phyloP scores from a whole-genome alignment of 1,139 yeast species.

The Saccharomyces hybrid region DNA sequence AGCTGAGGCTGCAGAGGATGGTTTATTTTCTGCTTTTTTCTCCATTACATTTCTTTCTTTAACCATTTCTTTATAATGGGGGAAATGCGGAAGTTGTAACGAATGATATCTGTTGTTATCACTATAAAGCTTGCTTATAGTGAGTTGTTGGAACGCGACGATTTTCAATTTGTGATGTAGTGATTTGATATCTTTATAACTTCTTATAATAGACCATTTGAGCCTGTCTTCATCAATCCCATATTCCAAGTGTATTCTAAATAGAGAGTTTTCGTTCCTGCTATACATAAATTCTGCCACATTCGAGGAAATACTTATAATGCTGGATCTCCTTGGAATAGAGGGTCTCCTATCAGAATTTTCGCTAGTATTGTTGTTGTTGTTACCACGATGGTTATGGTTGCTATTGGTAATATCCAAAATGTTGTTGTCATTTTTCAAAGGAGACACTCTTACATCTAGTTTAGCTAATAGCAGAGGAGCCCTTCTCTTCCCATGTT shows the following conservation, averaged over 20 bases:
- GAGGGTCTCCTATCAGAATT: background rate
- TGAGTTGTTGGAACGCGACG: constrained; percentile 36
- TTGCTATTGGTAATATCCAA: constrained; percentile 9
- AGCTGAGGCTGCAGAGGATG: constrained; percentile 2
- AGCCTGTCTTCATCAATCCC: constrained; percentile 79
- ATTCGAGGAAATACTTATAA: constrained; percentile 2
- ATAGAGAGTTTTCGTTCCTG: constrained; percentile 33
- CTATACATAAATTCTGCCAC: constrained; percentile 7
- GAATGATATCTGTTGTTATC: constrained; percentile 22
- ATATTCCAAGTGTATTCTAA: constrained; percentile 69
- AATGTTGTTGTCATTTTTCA: constrained; percentile 29
- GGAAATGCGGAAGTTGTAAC: constrained; percentile 30
- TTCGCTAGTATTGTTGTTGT: background rate
- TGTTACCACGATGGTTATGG: background rate
- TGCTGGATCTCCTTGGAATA: background rate
- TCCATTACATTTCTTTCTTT: constrained; percentile 2
- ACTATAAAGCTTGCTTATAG: constrained; percentile 21
- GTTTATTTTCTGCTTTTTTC: background rate
- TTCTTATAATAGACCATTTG: constrained; percentile 74
- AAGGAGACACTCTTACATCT: constrained; percentile 49
- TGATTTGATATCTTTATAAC: constrained; percentile 59
- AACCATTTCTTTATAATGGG: constrained; percentile 20
- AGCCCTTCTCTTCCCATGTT: constrained; percentile 67
- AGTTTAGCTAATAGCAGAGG: constrained; percentile 72
- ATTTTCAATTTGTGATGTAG: constrained; percentile 65